phyloP scores from a whole-genome alignment of 1,284 basidiomycete genomes.

The Marasmius oreades region DNA sequence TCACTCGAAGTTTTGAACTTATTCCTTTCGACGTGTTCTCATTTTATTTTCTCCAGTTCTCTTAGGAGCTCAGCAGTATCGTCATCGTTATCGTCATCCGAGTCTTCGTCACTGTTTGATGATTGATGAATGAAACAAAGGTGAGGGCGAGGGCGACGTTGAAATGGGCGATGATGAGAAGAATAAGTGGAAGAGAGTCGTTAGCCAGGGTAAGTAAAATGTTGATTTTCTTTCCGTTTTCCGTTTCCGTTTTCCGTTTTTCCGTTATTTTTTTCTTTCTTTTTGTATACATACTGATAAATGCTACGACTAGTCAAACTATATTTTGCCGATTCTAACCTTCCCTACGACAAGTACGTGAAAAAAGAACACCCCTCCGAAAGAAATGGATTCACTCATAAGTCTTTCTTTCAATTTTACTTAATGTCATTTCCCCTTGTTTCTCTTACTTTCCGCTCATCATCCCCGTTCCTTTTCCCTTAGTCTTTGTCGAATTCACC shows the following conservation, averaged over 20 bases:
- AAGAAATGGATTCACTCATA: not conserved
- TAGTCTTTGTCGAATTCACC: slow-evolving; percentile 90
- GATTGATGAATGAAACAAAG: no score
- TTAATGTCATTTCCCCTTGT: slow-evolving; percentile 86
- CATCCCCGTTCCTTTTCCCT: slow-evolving; percentile 56
- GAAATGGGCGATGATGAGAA: slow-evolving; percentile 15
- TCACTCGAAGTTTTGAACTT: no score
- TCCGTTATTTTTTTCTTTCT: not conserved
- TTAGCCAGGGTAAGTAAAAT: slow-evolving; percentile 17
- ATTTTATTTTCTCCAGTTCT: no score
- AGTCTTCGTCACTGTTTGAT: no score
- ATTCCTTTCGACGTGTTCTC: no score
- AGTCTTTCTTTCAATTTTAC: slow-evolving; percentile 38
- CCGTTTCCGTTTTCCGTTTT: no score
- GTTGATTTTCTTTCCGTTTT: no score
- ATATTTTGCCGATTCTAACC: slow-evolving; percentile 95
- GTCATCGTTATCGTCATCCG: no score
- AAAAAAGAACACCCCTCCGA: not conserved
- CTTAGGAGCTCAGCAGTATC: no score
- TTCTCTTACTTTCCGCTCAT: not conserved
- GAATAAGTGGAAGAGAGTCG: slow-evolving; percentile 11
- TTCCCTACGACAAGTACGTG: slow-evolving; percentile 88
- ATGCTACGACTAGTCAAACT: slow-evolving; percentile 75
- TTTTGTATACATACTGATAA: not conserved
- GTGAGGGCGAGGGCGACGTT: not conserved